Evolutionary conservation across 768 basidiomycete species (phyloP), one percentile per base, ranked within the genome.

Genomic region (Podaxis rugospora): DNA sequence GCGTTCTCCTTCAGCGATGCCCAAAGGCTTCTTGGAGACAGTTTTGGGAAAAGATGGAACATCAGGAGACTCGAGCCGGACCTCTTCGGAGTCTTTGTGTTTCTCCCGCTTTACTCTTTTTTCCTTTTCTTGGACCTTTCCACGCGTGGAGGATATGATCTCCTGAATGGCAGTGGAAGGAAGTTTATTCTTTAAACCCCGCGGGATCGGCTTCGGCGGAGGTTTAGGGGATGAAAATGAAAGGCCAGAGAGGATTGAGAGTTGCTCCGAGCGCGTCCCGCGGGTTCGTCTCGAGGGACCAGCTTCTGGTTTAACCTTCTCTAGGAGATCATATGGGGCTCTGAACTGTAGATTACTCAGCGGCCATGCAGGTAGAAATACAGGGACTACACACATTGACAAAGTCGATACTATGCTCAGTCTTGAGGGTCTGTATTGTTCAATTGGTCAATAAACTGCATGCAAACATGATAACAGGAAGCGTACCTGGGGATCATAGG

Each of bases 401-500:
- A 67, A 89, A 94, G n/a, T 90, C 90, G 28, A 74, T 71, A 11
- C 87, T 85, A 35, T 82, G 82, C 64, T 95, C 92, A 55, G 73
- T 62, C 69, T 95, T 95, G 5, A 90, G 90, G 36, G 74, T 74
- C 92, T 93, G 62, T 35, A 52, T 6, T 39, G 18, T 50, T 54
- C 61, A 62, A 62, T 37, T 54, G 27, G 11, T 60, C 16, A 55
- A 52, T 51, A 51, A 55, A 51, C 55, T 36, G 32, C 51, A 35
- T 35, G 47, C 10, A 25, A 14, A n/a, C 46, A 36, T 32, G 16
- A 55, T 7, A 51, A 10, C 13, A 1, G 56, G 54, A n/a, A 56
- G 69, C 83, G 39, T 63, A 90, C 90, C 72, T 77, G 71, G 7
- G 94, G 95, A 72, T 95, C 82, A 70, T 86, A 98, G 18, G 78